phyloP scores from a whole-genome alignment of 2,329 filamentous ascomycete genomes.

The Venturiaceae sp. region DNA sequence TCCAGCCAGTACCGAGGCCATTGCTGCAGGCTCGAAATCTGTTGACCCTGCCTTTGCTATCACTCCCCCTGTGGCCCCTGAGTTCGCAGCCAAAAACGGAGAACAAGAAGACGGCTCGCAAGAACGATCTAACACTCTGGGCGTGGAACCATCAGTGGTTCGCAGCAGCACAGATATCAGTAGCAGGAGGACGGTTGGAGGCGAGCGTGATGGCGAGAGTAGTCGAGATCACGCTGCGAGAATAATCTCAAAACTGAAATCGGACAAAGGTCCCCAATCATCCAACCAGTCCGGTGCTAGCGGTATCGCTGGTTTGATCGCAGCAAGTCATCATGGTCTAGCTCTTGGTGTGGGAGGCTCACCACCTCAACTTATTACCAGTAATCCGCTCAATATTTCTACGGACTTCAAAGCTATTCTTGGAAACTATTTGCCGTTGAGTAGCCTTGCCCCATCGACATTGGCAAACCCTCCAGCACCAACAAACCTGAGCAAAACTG shows the following conservation, averaged over 20 bases:
- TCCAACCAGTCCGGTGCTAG: constrained; percentile 36
- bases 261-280: constrained; percentile 36
- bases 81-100: constrained; percentile 74
- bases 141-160: constrained; percentile 30
- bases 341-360: constrained; percentile 43
- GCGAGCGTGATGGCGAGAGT: constrained; percentile 53
- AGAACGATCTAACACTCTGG: constrained; percentile 50
- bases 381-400: constrained; percentile 5
- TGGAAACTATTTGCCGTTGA: constrained; percentile 40
- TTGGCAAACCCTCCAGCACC: constrained; percentile 73
- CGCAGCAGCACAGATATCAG: constrained; percentile 67
- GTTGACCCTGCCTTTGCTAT: constrained; percentile 80
- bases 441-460: constrained; percentile 70
- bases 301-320: constrained; percentile 78
- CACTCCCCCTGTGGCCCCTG: constrained; percentile 74
- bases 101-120: constrained; percentile 50
- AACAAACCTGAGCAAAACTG: constrained; percentile 78
- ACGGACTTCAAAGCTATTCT: constrained; percentile 13
- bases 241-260: constrained; percentile 86
- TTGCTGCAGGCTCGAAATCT: constrained; percentile 29
- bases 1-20: constrained; percentile 37
- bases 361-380: neutral
- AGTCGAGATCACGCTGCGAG: constrained; percentile 73
- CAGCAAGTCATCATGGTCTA: constrained; percentile 70
- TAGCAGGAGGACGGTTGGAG: constrained; percentile 38